Evolutionary conservation across 495 filamentous ascomycete species (phyloP), one percentile per base, ranked within the genome.

Genomic region (Trichoderma asperelloides): DNA sequence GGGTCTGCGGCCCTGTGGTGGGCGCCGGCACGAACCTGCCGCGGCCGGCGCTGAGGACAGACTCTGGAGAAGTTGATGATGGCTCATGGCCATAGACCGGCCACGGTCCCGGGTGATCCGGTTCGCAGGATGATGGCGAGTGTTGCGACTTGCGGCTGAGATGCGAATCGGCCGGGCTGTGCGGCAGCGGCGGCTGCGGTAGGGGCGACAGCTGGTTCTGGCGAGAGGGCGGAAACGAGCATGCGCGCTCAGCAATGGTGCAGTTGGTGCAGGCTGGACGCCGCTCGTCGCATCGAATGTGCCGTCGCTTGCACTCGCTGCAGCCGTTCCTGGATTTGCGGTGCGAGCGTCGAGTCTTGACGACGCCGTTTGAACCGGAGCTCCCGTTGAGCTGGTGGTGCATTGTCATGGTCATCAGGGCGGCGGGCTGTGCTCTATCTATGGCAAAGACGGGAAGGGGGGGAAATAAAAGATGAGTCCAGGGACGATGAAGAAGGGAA

Each of bases 261-360:
- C 69, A 70, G 40, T 68, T 70, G 12, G 63, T 39, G 62, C 69
- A 70, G 28, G 21, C 62, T n/a, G 69, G 69, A 1, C 63, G 66
- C 30, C 63, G 33, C 40, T 67, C 63, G 63, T 70, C 63, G 63
- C 66, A 70, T 72, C 78, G 78, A 43, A 79, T 74, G 70, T 80
- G 76, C 57, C 77, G 72, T 64, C 72, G 70, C 67, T 78, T 80
- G 68, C 78, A 80, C 68, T 77, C 73, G 39, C 73, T 62, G 41
- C 78, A 80, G 33, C 78, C 76, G 65, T 75, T 78, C 15, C 76
- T 73, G 64, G 76, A 78, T 64, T 79, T 80, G 23, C 72, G 75
- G 66, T 79, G 78, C 27, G 71, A 74, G 16, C 76, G 73, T 65
- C 65, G 30, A 2, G 65, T 39, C 40, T 64, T 64, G 62, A 64